Conservation (phyloP, 345 rosid species). For the Noccaea caerulescens region DNA sequence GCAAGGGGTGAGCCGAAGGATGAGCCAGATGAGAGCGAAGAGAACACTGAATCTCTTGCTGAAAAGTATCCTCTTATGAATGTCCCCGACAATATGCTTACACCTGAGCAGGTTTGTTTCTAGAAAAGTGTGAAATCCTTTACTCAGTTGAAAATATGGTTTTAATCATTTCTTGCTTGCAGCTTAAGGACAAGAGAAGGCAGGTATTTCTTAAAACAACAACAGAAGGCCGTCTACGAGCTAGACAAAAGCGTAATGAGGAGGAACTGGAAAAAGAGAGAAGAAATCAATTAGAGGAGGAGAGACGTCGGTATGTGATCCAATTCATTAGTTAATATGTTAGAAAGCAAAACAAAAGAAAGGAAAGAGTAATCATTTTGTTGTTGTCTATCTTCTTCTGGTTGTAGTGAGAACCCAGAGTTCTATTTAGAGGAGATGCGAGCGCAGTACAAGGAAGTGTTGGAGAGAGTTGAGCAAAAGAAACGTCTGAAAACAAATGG, state of each 20-base stretch:
- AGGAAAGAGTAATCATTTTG: slow-evolving; percentile 15
- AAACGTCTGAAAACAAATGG: slow-evolving; percentile 89
- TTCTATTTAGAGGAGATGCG: slow-evolving; percentile 78
- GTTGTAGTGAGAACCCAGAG: slow-evolving; percentile 79
- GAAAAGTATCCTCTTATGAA: slow-evolving; percentile 79
- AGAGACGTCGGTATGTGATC: slow-evolving; percentile 72
- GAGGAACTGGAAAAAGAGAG: slow-evolving; percentile 81
- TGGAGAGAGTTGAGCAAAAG: slow-evolving; percentile 80
- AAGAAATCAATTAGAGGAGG: slow-evolving; percentile 81
- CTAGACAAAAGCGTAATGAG: slow-evolving; percentile 86
- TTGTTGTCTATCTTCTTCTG: slow-evolving; percentile 18
- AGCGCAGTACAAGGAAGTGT: slow-evolving; percentile 70
- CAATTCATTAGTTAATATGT: slow-evolving; percentile 24
- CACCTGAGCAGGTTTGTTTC: slow-evolving; percentile 74
- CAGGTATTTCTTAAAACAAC: slow-evolving; percentile 89
- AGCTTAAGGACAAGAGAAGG: slow-evolving; percentile 86
- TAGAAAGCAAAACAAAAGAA: background rate
- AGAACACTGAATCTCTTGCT: slow-evolving; percentile 57
- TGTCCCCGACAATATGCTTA: slow-evolving; percentile 76
- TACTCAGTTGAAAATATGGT: slow-evolving; percentile 6
- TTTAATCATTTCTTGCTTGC: slow-evolving; percentile 35
- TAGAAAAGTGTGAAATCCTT: background rate
- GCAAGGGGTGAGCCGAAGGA: slow-evolving; percentile 82
- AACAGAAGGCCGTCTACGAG: slow-evolving; percentile 84
- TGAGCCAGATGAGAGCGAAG: slow-evolving; percentile 77